phyloP scores from a whole-genome alignment of 1,139 yeast species.

The Sugiyamaella grinbergsii region DNA sequence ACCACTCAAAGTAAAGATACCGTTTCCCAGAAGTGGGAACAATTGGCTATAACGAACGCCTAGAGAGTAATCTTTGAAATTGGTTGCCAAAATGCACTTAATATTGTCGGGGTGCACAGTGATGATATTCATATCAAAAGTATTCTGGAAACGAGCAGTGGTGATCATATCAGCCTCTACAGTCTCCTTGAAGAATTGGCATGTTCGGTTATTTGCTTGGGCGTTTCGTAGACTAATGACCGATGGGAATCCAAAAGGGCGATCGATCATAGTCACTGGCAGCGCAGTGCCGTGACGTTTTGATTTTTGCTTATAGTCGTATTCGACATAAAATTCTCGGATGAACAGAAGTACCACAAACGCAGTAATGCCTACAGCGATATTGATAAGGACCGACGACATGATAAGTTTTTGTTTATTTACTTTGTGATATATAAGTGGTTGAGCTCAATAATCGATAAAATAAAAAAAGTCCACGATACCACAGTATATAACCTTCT shows the following conservation, averaged over 20 bases:
- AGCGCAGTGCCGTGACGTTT: constrained; percentile 20
- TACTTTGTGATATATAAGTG: too few relatives aligned
- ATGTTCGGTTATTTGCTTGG: constrained; percentile 26
- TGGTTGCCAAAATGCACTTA: constrained; percentile 41
- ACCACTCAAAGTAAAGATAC: constrained; percentile 60
- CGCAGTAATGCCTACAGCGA: background rate
- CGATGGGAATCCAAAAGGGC: constrained; percentile 30
- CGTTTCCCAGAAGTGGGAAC: constrained; percentile 53
- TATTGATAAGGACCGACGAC: background rate
- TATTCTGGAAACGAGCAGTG: constrained; percentile 17
- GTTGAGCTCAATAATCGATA: background rate
- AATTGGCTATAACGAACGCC: constrained; percentile 52
- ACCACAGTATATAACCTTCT: too few relatives aligned
- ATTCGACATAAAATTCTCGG: constrained; percentile 15
- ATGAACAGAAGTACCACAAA: constrained; percentile 10
- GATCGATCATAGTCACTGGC: constrained; percentile 20
- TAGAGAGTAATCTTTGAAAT: constrained; percentile 54
- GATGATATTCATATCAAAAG: constrained; percentile 30
- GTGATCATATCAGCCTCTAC: constrained; percentile 11
- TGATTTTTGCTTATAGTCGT: constrained; percentile 18
- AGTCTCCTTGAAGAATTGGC: constrained; percentile 20
- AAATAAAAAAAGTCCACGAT: too few relatives aligned
- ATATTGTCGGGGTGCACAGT: constrained; percentile 54
- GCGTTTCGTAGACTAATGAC: constrained; percentile 17
- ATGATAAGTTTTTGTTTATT: background rate